phyloP scores from a whole-genome alignment of 176 grass and related monocot species.

The Melocanna baccifera region DNA sequence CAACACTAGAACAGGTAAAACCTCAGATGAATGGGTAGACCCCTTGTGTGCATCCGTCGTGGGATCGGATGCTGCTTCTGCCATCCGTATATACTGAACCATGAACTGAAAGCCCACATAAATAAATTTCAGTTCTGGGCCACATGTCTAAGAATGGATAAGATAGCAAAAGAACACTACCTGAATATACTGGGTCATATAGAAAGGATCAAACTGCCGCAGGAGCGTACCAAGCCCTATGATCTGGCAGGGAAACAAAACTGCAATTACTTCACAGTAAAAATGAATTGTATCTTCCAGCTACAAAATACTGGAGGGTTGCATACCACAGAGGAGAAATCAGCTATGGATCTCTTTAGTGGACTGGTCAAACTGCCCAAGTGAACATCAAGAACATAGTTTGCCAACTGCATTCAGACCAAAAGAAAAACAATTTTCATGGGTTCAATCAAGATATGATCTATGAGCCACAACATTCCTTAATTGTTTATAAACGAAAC shows the following conservation, averaged over 20 bases:
- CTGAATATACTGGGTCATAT: slow-evolving; percentile 61
- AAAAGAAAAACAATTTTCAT: background rate
- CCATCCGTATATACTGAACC: slow-evolving; percentile 58
- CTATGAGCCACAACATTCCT: background rate
- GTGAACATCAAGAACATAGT: slow-evolving; percentile 67
- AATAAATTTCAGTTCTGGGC: background rate
- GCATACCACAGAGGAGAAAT: slow-evolving; percentile 71
- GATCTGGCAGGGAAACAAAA: slow-evolving; percentile 45
- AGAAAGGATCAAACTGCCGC: slow-evolving; percentile 58
- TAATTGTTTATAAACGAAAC: slow-evolving; percentile 36
- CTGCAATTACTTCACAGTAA: background rate
- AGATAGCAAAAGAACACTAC: slow-evolving; percentile 25
- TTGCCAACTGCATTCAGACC: slow-evolving; percentile 55
- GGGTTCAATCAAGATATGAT: background rate
- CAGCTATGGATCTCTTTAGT: slow-evolving; percentile 50
- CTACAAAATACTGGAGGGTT: background rate
- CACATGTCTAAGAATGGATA: slow-evolving; percentile 24
- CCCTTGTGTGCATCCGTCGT: slow-evolving; percentile 36
- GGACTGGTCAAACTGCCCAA: slow-evolving; percentile 74
- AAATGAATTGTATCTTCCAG: background rate
- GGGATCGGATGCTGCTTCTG: slow-evolving; percentile 52
- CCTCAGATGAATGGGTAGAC: slow-evolving; percentile 43
- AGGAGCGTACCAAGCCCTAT: slow-evolving; percentile 68
- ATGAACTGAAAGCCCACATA: slow-evolving; percentile 61
- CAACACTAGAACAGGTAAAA: slow-evolving; percentile 4